Evolutionary conservation across 805 yeast species (phyloP).

Genomic region (Yamadazyma insecticola): DNA sequence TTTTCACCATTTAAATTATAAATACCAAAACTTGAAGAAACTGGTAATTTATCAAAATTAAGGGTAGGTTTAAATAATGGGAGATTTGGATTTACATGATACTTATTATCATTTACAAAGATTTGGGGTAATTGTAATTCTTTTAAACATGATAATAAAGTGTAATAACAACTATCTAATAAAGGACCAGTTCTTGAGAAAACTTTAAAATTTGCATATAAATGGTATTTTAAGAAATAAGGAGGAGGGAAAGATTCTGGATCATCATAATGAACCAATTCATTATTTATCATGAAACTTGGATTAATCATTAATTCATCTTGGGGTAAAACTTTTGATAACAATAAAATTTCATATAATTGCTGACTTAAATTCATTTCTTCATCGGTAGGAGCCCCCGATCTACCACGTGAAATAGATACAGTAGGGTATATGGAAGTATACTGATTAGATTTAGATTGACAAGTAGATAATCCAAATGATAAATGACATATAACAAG

Average conservation of each 20-base stretch:
- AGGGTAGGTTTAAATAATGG: too few relatives aligned
- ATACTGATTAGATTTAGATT: slow-evolving; percentile 12
- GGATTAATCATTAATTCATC: slow-evolving; percentile 24
- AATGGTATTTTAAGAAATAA: slow-evolving; percentile 36
- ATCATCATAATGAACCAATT: too few relatives aligned
- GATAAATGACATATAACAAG: slow-evolving; percentile 8
- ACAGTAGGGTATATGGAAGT: slow-evolving; percentile 63
- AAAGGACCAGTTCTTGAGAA: slow-evolving; percentile 79
- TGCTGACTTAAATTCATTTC: slow-evolving; percentile 72
- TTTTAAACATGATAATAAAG: slow-evolving; percentile 59
- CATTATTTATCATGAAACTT: slow-evolving; percentile 15
- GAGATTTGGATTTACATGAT: too few relatives aligned
- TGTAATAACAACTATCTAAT: slow-evolving; percentile 70
- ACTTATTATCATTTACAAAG: slow-evolving; percentile 22
- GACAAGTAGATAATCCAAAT: slow-evolving; percentile 6
- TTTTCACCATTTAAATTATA: slow-evolving; percentile 8
- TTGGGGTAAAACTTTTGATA: slow-evolving; percentile 47
- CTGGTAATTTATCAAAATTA: too few relatives aligned
- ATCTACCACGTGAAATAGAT: slow-evolving; percentile 68
- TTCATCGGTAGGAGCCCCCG: slow-evolving; percentile 80
- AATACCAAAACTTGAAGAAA: slow-evolving; percentile 12
- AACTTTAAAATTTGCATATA: slow-evolving; percentile 71
- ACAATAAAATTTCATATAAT: slow-evolving; percentile 55
- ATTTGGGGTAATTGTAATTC: slow-evolving; percentile 62
- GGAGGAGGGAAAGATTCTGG: slow-evolving; percentile 3